phyloP scores from a whole-genome alignment of 2,329 filamentous ascomycete species.

The Claviceps digitariae region DNA sequence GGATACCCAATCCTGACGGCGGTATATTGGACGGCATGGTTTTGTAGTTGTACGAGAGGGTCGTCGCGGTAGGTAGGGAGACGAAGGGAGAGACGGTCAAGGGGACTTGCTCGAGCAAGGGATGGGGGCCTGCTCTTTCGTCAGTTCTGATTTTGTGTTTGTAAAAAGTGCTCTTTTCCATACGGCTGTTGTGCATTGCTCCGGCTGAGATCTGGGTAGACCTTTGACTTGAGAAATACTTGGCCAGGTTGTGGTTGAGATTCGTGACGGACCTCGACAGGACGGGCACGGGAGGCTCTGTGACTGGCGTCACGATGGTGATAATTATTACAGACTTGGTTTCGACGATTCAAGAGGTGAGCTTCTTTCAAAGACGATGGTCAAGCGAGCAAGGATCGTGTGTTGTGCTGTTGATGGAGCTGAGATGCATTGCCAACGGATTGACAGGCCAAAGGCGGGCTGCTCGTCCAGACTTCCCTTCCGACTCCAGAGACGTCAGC shows the following conservation, averaged over 20 bases:
- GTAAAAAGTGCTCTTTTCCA: constrained; percentile 7
- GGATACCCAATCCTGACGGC: constrained; percentile 21
- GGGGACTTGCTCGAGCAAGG: constrained; percentile 80
- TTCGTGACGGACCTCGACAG: too few relatives aligned
- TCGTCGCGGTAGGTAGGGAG: constrained; percentile 75
- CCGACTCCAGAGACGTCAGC: neutral
- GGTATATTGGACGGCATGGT: constrained; percentile 78
- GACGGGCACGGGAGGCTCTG: too few relatives aligned
- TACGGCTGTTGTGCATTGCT: constrained; percentile 23
- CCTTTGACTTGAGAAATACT: neutral
- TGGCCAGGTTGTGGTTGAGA: neutral
- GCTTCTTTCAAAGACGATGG: too few relatives aligned
- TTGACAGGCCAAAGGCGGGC: too few relatives aligned
- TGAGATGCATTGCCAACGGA: too few relatives aligned
- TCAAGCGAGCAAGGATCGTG: too few relatives aligned
- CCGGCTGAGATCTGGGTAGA: neutral
- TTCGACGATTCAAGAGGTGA: too few relatives aligned
- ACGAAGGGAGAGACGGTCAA: constrained; percentile 92
- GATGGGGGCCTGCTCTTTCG: constrained; percentile 55
- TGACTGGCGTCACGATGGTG: too few relatives aligned
- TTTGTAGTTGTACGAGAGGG: constrained; percentile 92
- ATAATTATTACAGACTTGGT: neutral
- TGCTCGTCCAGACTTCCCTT: too few relatives aligned
- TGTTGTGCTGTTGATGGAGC: neutral
- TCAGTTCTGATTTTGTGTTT: constrained; percentile 6